Percentiles rank a stretch among this genome's conserved stretches.
These are phyloP conservation scores for Cutaneotrichosporon arboriforme DNA, from an alignment of 1,284 basidiomycete genomes.

Conservation along the genomic window DNA sequence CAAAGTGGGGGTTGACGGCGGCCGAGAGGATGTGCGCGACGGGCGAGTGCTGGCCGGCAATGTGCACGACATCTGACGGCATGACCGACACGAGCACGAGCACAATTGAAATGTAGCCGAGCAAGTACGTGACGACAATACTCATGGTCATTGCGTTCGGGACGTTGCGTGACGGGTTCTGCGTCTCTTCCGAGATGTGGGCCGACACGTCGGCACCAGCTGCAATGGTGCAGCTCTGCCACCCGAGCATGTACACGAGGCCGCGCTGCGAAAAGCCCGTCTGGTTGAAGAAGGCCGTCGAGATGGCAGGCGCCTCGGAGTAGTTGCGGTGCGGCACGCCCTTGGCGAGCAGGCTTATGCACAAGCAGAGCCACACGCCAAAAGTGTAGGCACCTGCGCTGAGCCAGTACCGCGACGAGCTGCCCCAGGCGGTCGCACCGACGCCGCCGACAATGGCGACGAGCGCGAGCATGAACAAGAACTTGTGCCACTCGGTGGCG, in stretches of 20 bases:
- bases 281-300: constrained; percentile 25
- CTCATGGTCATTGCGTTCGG: constrained; percentile 44
- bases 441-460: constrained; percentile 34
- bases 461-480: constrained; percentile 39
- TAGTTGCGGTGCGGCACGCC: constrained; percentile 20
- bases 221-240: constrained; percentile 42
- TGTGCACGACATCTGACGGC: constrained; percentile 25
- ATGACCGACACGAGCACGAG: constrained; percentile 39
- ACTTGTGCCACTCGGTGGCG: constrained; percentile 30
- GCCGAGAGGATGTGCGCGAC: constrained; percentile 41
- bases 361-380: constrained; percentile 33
- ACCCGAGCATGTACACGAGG: constrained; percentile 43
- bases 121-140: constrained; percentile 33
- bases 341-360: constrained; percentile 36
- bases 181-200: constrained; percentile 46
- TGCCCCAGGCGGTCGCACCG: constrained; percentile 37
- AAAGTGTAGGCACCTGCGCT: constrained; percentile 21
- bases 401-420: constrained; percentile 42
- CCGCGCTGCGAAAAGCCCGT: constrained; percentile 33
- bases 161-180: constrained; percentile 44
- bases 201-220: constrained; percentile 26
- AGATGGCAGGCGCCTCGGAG: constrained; percentile 8
- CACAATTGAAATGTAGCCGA: constrained; percentile 44
- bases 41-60: constrained; percentile 34
- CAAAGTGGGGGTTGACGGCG: constrained; percentile 30